Evolutionary conservation across 169 alveolate species (phyloP).

Genomic region (Cryptosporidium baileyi): DNA sequence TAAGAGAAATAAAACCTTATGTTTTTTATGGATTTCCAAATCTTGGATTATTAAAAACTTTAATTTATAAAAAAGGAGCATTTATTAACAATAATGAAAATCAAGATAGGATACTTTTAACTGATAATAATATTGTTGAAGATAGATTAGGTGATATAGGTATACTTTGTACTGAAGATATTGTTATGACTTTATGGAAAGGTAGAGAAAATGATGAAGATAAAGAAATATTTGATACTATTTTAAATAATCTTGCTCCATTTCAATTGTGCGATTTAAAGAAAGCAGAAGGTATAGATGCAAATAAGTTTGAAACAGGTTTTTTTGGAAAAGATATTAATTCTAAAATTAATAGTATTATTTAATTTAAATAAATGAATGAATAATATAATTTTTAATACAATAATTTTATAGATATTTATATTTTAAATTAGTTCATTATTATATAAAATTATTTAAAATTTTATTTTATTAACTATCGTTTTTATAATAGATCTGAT

Average conservation of each 20-base stretch:
- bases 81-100: neutral
- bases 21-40: constrained; percentile 66
- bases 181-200: constrained; percentile 70
- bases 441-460: no score
- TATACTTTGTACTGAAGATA: constrained; percentile 78
- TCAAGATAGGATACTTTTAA: constrained; percentile 58
- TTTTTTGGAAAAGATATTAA: constrained; percentile 48
- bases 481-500: no score
- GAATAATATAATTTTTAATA: no score
- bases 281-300: constrained; percentile 71
- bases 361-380: neutral
- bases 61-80: constrained; percentile 47
- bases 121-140: constrained; percentile 79
- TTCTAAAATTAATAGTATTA: constrained; percentile 57
- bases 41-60: neutral
- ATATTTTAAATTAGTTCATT: no score
- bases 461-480: no score
- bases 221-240: constrained; percentile 5
- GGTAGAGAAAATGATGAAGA: constrained; percentile 47
- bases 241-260: constrained; percentile 36
- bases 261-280: constrained; percentile 69
- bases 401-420: no score
- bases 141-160: constrained; percentile 76
- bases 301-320: constrained; percentile 70
- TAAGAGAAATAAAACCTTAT: constrained; percentile 40